Evolutionary conservation across 139 green algal species (phyloP), one percentile per base, ranked within the genome.

Genomic region (Volvox africanus): DNA sequence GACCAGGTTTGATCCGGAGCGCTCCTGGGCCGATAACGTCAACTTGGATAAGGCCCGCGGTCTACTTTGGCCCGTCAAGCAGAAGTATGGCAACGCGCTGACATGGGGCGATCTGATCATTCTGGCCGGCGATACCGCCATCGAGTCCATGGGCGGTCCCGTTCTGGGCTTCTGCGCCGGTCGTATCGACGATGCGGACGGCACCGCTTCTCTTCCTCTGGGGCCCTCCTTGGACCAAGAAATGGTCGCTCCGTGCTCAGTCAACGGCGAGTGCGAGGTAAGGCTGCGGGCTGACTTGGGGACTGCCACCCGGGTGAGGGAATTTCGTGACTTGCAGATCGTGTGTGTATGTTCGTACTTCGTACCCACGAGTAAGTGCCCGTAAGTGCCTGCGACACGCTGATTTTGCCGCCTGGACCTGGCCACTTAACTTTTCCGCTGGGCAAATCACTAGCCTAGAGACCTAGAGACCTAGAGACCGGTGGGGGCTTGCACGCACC

Each of bases 81-180:
- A 85, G 3, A 94, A 91, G 86, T 91, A 93, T 79, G 82, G 73
- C 65, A 24, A 17, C 35, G 88, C 44, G 0, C 82, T 92, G 88
- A 93, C 87, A 18, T 93, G 92, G 92, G 91, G 89, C 24, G 93
- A 95, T 88, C 79, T 93, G 13, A 95, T 94, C 33, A 50, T 93
- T 3, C 90, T 94, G 35, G 73, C 87, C 0, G 93, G 92, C 75
- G 89, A 85, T 71, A 65, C 80, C 5, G 91, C 93, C 30, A 93
- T 95, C 62, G 86, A 91, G 50, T 77, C 67, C 65, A 92, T 92
- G 86, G 93, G 91, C 28, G 91, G 89, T 16, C 89, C 86, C 18
- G 37, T 65, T 19, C 67, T 93, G 28, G 93, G 91, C 37, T 93
- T 93, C 90, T 93, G 90, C 83, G 88, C 32, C 2, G 94, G 94